Evolutionary conservation across 2,329 filamentous ascomycete genomes (phyloP).

Genomic region (Bipolaris bicolor): DNA sequence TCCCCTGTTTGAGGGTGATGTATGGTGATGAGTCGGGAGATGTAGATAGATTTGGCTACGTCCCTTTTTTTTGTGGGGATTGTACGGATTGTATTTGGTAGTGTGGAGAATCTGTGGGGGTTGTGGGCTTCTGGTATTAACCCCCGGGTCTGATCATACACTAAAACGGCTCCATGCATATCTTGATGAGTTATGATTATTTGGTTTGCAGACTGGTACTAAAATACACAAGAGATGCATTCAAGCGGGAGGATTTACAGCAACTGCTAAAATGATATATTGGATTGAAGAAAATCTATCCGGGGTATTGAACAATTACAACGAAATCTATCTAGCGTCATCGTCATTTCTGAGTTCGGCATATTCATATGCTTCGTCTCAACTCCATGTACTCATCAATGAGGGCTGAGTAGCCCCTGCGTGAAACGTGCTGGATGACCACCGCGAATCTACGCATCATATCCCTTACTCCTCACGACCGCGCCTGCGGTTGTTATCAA

Average conservation of each 20-base stretch:
- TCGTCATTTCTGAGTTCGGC: not conserved
- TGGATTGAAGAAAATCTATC: not conserved
- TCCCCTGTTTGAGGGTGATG: not conserved
- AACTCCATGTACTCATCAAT: not conserved
- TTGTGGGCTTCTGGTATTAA: not conserved
- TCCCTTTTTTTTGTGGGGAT: not conserved
- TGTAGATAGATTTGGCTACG: too few relatives aligned
- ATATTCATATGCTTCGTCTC: not conserved
- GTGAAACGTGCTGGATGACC: not conserved
- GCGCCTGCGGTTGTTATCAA: constrained; percentile 39
- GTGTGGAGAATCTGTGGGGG: not conserved
- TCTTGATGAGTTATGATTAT: not conserved
- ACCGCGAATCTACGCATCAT: not conserved
- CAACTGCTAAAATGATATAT: not conserved
- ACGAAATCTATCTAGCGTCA: not conserved
- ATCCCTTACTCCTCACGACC: constrained; percentile 14
- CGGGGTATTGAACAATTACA: constrained; percentile 1
- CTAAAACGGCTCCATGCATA: not conserved
- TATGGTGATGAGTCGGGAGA: not conserved
- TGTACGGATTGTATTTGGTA: not conserved
- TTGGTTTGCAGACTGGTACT: not conserved
- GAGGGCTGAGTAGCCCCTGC: not conserved
- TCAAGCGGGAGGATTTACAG: not conserved
- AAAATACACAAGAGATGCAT: not conserved
- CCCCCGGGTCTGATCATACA: not conserved